Evolutionary conservation across 139 green algal genomes (phyloP).

Genomic region (Coelastrella sp.): DNA sequence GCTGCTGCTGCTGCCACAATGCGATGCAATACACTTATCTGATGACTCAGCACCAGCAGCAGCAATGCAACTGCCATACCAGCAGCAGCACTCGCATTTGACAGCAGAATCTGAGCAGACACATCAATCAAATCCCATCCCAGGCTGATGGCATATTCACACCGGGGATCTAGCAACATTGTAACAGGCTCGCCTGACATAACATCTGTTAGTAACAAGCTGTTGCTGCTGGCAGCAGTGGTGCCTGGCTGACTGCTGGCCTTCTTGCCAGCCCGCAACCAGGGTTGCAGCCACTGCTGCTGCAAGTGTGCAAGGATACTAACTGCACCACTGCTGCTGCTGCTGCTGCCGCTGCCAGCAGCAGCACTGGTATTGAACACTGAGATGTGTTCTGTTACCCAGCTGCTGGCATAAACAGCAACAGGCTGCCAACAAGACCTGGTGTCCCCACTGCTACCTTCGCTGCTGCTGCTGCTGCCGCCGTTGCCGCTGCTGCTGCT

Average conservation of each 20-base stretch:
- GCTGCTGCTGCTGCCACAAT: neutral
- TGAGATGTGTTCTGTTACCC: neutral
- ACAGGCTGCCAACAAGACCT: conserved; percentile 43
- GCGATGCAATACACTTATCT: conserved; percentile 24
- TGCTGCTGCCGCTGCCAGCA: neutral
- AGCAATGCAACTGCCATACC: conserved; percentile 32
- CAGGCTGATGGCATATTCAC: neutral
- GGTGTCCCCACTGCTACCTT: too few relatives aligned
- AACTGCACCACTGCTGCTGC: neutral
- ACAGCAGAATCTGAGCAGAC: conserved; percentile 15
- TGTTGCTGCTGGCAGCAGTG: neutral
- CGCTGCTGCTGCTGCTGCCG: too few relatives aligned
- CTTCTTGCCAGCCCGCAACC: neutral
- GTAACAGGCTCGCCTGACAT: neutral
- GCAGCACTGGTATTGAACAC: conserved; percentile 32
- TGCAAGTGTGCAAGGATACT: conserved; percentile 1
- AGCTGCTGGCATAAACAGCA: neutral
- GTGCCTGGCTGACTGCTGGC: conserved; percentile 1
- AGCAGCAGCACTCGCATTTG: conserved; percentile 28
- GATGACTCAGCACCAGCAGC: conserved; percentile 47
- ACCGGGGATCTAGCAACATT: conserved; percentile 28
- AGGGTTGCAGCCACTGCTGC: conserved; percentile 3
- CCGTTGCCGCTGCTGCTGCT: conserved; percentile 21
- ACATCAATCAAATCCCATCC: neutral
- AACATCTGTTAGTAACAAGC: conserved; percentile 17